Base-by-base conservation (phyloP, 2,329 filamentous ascomycete genomes). In the Clarireedia monteithiana region DNA sequence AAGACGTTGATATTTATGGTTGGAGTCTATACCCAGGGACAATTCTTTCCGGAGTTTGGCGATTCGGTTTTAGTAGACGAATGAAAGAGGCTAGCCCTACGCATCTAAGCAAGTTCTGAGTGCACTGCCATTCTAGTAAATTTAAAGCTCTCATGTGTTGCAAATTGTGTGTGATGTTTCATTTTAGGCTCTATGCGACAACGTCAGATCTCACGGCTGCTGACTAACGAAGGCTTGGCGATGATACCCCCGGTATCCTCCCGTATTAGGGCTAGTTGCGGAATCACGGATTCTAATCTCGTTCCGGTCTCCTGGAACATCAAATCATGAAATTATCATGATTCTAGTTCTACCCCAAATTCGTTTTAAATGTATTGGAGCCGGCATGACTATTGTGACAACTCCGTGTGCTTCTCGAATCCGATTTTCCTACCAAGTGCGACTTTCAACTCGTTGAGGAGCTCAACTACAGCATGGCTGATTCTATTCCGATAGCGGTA, bases 211-310 rank as follows among this genome's bases (percentile, higher is more conserved):
- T 20, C 20, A 20, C 20, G 20, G 20, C 20, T 20, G 20, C 2
- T 20, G n/a, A 14, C 39, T 42, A 10, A 42, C 39, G 20, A 42
- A 42, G 20, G 39, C 6, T 42, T 12, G 30, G 30, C 30, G 30
- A 12, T 9, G 30, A 34, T 34, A 34, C 30, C 10, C 10, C 10
- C 9, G 10, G 30, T 34, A 12, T 12, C 30, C 9, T 9, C 9
- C 9, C 30, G 30, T 9, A 34, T 34, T 34, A 34, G 30, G 17
- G 26, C 34, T 48, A 53, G 51, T n/a, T 23, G 20, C 30, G 23
- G 51, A 48, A 53, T 53, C 23, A 15, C 51, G 51, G 42, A 53
- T 39, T 5, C 34, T 48, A 2, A 42, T 54, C 6, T 54, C 20
- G n/a, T 34, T 40, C 45, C 44, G 51, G 27, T 4, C 17, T 42